phyloP scores from a whole-genome alignment of 176 grass and related monocot species.

The bread wheat (Triticum aestivum) region IWGSC_CS_RefSeq_v2.1 NC_057797.1:184965278-184965777 shows the following conservation, averaged over 20 bases:
- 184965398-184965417: slow-evolving; percentile 9
- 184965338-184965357: slow-evolving; percentile 21
- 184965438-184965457: slow-evolving; percentile 35
- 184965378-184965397: slow-evolving; percentile 1
- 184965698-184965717: slow-evolving; percentile 13
- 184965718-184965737: neutral
- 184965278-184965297: slow-evolving; percentile 17
- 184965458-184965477: slow-evolving; percentile 80
- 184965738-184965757: no score
- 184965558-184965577: slow-evolving; percentile 95
- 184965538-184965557: slow-evolving; percentile 84
- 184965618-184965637: slow-evolving; percentile 9
- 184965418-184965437: slow-evolving; percentile 19
- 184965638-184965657: slow-evolving; percentile 7
- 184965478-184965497: slow-evolving; percentile 80
- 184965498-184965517: slow-evolving; percentile 90
- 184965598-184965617: neutral
- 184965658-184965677: slow-evolving; percentile 1
- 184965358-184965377: slow-evolving; percentile 22
- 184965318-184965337: neutral
- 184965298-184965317: neutral
- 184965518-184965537: slow-evolving; percentile 78
- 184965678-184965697: neutral
- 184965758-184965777: no score
- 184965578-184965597: slow-evolving; percentile 90